Base-by-base conservation (phyloP, 805 yeast genomes). In the Alloascoidea africana region DNA sequence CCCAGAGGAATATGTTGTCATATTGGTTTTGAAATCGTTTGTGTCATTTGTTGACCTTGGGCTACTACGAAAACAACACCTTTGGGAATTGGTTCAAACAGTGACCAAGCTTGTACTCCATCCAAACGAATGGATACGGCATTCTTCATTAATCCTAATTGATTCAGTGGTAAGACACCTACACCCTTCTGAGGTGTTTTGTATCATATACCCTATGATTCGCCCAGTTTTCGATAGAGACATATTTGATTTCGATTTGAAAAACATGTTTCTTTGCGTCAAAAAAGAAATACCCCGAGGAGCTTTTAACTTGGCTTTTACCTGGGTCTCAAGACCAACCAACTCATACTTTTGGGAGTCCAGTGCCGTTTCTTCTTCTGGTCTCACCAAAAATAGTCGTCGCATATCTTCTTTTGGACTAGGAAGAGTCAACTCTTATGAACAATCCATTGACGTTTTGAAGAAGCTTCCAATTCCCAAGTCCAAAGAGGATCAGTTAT, bases 121-220 rank as follows among this genome's bases (percentile, higher is more conserved):
- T 51, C 97, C 97, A 0, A 87, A 85, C 53, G 79, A 73, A 38
- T 77, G 93, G 76, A 77, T 89, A 6, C 58, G 94, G 30, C 84
- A 82, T 44, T 68, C 79, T 2, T 70, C 80, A 0, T 48, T 85
- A 33, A 58, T 65, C 2, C 61, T 86, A 36, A 61, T 86, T 1
- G 60, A 80, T 2, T 66, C 79, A 0, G 67, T 83, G 1, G 72
- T 82, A 1, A 62, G 65, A 2, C 73, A 73, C 46, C 54, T 86
- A 17, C 64, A 79, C 8, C 64, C 73, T 16, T 91, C 96, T 0
- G 96, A 91, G 46, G 59, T 73, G 6, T 84, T 79, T 46, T 89
- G 97, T 49, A 66, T 85, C 52, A 58, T 87, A 4, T 79, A 83
- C 42, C 97, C 96, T 0, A 63, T 83, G 27, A 67, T 91, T 6